phyloP scores from a whole-genome alignment of 768 basidiomycete species.

The Hygrocybe punicea region DNA sequence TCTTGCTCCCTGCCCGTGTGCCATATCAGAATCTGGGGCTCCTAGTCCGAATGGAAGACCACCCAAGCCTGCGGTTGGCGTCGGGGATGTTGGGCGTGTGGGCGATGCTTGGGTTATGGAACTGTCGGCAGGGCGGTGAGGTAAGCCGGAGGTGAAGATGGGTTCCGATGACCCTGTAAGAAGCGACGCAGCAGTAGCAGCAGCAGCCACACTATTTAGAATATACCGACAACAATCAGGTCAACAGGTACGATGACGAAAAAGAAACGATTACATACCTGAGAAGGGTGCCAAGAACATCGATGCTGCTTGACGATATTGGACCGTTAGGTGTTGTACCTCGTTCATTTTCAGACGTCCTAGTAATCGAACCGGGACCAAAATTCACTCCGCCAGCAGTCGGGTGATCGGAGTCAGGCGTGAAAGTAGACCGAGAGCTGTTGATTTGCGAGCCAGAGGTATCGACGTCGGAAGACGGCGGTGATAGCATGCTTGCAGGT shows the following conservation, averaged over 20 bases:
- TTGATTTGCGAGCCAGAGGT: background rate
- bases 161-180: conserved; percentile 69
- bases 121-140: conserved; percentile 42
- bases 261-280: conserved; percentile 47
- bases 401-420: background rate
- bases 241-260: conserved; percentile 4
- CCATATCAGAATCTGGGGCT: background rate
- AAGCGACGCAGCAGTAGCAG: conserved; percentile 84
- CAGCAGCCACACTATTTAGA: conserved; percentile 81
- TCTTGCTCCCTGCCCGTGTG: conserved; percentile 5
- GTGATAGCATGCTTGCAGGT: conserved; percentile 19
- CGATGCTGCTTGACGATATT: conserved; percentile 71
- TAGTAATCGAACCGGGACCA: conserved; percentile 6
- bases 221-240: background rate
- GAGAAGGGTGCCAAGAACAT: conserved; percentile 77
- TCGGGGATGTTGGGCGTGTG: conserved; percentile 38
- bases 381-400: background rate
- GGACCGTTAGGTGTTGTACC: conserved; percentile 20
- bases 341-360: conserved; percentile 13
- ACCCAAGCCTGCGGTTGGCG: conserved; percentile 42
- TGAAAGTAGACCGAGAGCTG: background rate
- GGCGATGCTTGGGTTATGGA: conserved; percentile 23
- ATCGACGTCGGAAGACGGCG: background rate
- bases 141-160: conserved; percentile 58
- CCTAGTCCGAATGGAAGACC: conserved; percentile 6